Percentiles rank a stretch among this genome's conserved stretches.
Evolutionary conservation across 345 rosid species (phyloP).

Genomic region (Lenwebbia sp.): DNA sequence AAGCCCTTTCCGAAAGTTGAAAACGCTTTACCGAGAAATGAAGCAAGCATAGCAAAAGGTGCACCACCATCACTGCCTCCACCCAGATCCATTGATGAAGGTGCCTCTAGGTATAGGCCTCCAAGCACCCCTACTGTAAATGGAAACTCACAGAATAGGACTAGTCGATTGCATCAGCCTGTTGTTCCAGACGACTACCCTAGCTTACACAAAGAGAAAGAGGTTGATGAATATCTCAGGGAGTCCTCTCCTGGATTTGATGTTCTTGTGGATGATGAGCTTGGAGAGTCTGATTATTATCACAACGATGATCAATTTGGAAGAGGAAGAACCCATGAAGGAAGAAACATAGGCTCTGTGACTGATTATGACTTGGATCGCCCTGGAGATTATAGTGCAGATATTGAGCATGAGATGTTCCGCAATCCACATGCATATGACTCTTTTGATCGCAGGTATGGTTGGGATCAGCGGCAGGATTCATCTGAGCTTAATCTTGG

Average conservation of each 20-base stretch:
- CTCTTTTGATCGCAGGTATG: conserved; percentile 32
- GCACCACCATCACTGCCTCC: conserved; percentile 3
- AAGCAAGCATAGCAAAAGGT: conserved; percentile 18
- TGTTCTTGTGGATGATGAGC: conserved; percentile 91
- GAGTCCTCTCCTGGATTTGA: conserved; percentile 97
- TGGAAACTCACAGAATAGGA: conserved; percentile 21
- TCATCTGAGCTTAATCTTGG: conserved; percentile 36
- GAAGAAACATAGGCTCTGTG: conserved; percentile 36
- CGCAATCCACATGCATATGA: conserved; percentile 35
- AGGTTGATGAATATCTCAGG: conserved; percentile 51
- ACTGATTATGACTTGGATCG: conserved; percentile 42
- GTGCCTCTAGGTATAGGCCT: conserved; percentile 26
- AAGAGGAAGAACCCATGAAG: conserved; percentile 38
- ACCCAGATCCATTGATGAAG: conserved; percentile 18
- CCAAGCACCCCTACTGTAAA: conserved; percentile 18
- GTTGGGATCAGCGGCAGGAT: conserved; percentile 44
- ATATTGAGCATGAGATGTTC: conserved; percentile 33
- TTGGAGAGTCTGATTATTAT: conserved; percentile 53
- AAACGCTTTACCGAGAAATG: conserved; percentile 18
- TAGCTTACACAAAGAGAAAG: conserved; percentile 44
- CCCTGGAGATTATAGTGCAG: conserved; percentile 35
- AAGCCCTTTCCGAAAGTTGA: conserved; percentile 19
- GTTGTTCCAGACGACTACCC: conserved; percentile 39
- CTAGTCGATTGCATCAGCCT: conserved; percentile 30
- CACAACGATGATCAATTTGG: conserved; percentile 65